A percentile compares a stretch with the other conserved stretches of the same genome.
Evolutionary conservation across 495 filamentous ascomycete species (phyloP).

Genomic region (Trichoderma asperelloides): DNA sequence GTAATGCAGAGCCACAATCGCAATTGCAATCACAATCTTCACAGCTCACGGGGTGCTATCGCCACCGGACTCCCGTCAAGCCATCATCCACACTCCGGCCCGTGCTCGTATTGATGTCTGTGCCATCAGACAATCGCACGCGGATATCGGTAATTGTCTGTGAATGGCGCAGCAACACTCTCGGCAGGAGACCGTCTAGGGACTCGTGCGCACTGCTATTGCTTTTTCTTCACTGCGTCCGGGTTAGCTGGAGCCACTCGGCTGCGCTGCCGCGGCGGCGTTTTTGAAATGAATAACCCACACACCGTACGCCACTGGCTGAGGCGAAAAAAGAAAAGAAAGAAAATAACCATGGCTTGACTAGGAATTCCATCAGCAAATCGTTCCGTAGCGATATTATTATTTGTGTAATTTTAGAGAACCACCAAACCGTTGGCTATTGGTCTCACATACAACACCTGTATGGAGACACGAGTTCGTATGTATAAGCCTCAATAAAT

Average conservation of each 20-base stretch:
- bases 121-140: not conserved
- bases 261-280: not conserved
- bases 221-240: not conserved
- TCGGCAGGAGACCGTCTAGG: not conserved
- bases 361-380: not conserved
- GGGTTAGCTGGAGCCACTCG: not conserved
- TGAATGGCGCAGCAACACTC: not conserved
- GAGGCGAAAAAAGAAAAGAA: not conserved
- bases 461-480: not conserved
- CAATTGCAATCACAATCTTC: not conserved
- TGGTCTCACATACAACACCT: not conserved
- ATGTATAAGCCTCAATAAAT: not conserved
- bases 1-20: not conserved
- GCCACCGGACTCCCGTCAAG: not conserved
- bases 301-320: not conserved
- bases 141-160: not conserved
- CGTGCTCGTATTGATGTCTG: slow-evolving; percentile 1
- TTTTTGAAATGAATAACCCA: not conserved
- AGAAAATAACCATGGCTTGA: not conserved
- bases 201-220: slow-evolving; percentile 2
- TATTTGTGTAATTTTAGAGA: not conserved
- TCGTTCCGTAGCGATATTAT: slow-evolving; percentile 3
- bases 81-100: not conserved
- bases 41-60: not conserved
- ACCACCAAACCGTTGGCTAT: not conserved